A percentile compares a stretch with the other conserved stretches of the same genome.
phyloP scores from a whole-genome alignment of 148 eudicot species.

The Heliosperma pusillum region DNA sequence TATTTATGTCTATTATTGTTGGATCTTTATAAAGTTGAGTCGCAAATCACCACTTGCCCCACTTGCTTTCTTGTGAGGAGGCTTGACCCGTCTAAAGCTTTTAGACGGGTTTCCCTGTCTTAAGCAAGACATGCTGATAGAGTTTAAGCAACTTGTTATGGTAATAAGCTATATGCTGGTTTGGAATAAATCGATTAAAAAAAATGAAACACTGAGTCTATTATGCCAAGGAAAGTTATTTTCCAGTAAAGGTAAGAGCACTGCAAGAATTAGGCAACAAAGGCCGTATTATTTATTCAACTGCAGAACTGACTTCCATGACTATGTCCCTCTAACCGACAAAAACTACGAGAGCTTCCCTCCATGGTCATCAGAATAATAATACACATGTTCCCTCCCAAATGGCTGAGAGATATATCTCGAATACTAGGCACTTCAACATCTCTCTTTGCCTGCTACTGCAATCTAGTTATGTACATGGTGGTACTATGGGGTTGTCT shows the following conservation, averaged over 20 bases:
- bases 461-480: conserved; percentile 33
- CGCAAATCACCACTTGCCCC: too few relatives aligned
- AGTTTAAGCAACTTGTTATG: not conserved
- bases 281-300: not conserved
- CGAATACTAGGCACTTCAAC: conserved; percentile 12
- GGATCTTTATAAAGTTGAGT: too few relatives aligned
- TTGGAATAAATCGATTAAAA: not conserved
- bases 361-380: conserved; percentile 14
- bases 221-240: not conserved
- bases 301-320: not conserved
- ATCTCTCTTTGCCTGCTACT: conserved; percentile 21
- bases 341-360: conserved; percentile 9
- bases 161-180: not conserved
- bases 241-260: not conserved
- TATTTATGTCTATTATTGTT: too few relatives aligned
- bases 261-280: not conserved
- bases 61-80: too few relatives aligned
- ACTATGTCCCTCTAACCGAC: conserved; percentile 12
- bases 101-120: too few relatives aligned
- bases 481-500: conserved; percentile 23
- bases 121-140: too few relatives aligned
- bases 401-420: conserved; percentile 13
- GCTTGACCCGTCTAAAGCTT: too few relatives aligned
- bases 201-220: not conserved
- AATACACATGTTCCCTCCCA: conserved; percentile 6